Percentiles rank a stretch among this genome's conserved stretches.
phyloP scores from a whole-genome alignment of 805 yeast genomes.

The Starmerella vitae region DNA sequence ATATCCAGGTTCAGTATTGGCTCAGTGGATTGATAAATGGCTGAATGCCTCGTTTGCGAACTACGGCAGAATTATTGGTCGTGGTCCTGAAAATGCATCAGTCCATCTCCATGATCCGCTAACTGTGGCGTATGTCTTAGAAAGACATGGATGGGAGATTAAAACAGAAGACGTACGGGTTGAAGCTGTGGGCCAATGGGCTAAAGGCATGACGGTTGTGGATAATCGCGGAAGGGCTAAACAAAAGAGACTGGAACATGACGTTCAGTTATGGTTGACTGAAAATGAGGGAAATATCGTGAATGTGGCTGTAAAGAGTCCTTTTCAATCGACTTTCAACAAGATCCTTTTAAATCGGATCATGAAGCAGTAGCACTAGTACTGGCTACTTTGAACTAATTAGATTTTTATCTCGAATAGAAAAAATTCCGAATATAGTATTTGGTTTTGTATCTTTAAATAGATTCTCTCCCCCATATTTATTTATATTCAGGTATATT shows the following conservation, averaged over 20 bases:
- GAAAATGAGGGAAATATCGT: slow-evolving; percentile 20
- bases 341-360: slow-evolving; percentile 6
- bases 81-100: slow-evolving; percentile 17
- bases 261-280: slow-evolving; percentile 22
- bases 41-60: slow-evolving; percentile 19
- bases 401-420: too few species aligned
- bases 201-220: slow-evolving; percentile 28
- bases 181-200: slow-evolving; percentile 31
- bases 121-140: slow-evolving; percentile 27
- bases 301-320: slow-evolving; percentile 16
- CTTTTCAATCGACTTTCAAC: slow-evolving; percentile 14
- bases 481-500: too few species aligned
- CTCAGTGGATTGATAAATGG: slow-evolving; percentile 29
- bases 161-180: slow-evolving; percentile 27
- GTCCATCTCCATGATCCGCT: slow-evolving; percentile 31
- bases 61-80: slow-evolving; percentile 19
- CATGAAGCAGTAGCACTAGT: too few species aligned
- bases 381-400: too few species aligned
- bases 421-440: too few species aligned
- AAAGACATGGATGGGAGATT: slow-evolving; percentile 16
- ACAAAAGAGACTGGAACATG: slow-evolving; percentile 16
- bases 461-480: too few species aligned
- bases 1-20: slow-evolving; percentile 24
- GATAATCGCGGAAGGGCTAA: slow-evolving; percentile 27
- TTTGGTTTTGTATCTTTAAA: too few species aligned